Conservation (phyloP, 1,139 yeast genomes). For the Saccharomyces uvarum region DNA sequence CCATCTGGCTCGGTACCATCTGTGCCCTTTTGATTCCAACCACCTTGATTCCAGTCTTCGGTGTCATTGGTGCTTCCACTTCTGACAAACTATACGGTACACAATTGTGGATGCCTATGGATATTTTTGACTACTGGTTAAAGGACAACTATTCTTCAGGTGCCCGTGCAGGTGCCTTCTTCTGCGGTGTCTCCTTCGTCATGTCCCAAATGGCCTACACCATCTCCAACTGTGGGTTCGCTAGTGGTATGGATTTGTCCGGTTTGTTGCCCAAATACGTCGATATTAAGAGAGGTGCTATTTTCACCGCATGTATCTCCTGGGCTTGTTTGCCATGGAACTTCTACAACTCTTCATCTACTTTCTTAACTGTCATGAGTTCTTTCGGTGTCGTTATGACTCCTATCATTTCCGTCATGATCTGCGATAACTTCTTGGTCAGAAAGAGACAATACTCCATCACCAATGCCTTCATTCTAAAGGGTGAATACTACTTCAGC, state of each 20-base stretch:
- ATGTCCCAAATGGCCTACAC: constrained; percentile 44
- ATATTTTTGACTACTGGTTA: constrained; percentile 31
- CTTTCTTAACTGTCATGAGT: constrained; percentile 40
- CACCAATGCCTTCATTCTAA: constrained; percentile 33
- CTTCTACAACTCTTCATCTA: constrained; percentile 38
- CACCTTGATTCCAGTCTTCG: constrained; percentile 38
- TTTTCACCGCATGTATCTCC: constrained; percentile 37
- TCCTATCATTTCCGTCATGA: constrained; percentile 39
- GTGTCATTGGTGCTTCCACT: constrained; percentile 38
- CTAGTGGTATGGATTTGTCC: constrained; percentile 47
- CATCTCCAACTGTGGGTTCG: constrained; percentile 43
- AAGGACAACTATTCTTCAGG: constrained; percentile 35
- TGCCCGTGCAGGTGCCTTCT: constrained; percentile 42
- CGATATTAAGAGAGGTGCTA: constrained; percentile 45
- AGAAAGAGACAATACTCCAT: constrained; percentile 34
- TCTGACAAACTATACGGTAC: constrained; percentile 32
- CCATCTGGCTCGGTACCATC: constrained; percentile 34
- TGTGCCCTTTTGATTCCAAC: constrained; percentile 37
- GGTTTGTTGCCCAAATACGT: constrained; percentile 44
- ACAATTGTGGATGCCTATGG: constrained; percentile 38
- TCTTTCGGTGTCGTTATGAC: constrained; percentile 40
- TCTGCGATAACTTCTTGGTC: constrained; percentile 37
- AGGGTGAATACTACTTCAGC: constrained; percentile 37
- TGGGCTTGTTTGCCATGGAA: constrained; percentile 46
- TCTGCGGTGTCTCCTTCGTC: constrained; percentile 40